Conservation (phyloP, 2,329 filamentous ascomycete species). For the Cyphellophora attinorum region DNA sequence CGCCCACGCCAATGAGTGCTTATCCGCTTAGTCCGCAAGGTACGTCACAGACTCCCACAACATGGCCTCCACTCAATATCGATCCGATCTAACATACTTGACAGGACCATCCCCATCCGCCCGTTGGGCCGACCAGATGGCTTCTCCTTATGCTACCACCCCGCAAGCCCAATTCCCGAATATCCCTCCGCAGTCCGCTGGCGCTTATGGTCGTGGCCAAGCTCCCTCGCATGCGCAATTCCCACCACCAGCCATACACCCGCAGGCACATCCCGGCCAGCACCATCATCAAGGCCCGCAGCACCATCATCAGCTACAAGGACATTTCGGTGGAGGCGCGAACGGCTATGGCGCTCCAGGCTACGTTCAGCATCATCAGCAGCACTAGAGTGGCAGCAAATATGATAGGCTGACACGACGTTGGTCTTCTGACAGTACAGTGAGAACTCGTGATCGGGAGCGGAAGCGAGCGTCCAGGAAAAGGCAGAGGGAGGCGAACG, state of each 20-base stretch:
- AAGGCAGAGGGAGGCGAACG: too few relatives aligned
- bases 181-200: constrained; percentile 56
- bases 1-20: constrained; percentile 47
- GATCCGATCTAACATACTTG: constrained; percentile 40
- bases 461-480: too few relatives aligned
- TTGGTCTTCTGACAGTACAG: too few relatives aligned
- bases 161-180: constrained; percentile 47
- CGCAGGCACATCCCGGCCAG: too few relatives aligned
- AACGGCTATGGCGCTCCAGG: too few relatives aligned
- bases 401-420: too few relatives aligned
- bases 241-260: constrained; percentile 34
- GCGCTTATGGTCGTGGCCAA: constrained; percentile 72
- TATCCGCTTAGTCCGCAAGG: constrained; percentile 11
- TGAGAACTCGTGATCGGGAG: too few relatives aligned
- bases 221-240: constrained; percentile 43
- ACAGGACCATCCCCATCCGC: constrained; percentile 26
- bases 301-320: too few relatives aligned
- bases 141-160: constrained; percentile 32
- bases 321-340: too few relatives aligned
- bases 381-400: too few relatives aligned
- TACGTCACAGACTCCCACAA: constrained; percentile 4
- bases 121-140: constrained; percentile 44
- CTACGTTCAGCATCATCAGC: too few relatives aligned
- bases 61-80: not conserved
- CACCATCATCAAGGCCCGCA: too few relatives aligned